Evolutionary conservation across 495 filamentous ascomycete genomes (phyloP).

Genomic region (Penicillium turbatum): DNA sequence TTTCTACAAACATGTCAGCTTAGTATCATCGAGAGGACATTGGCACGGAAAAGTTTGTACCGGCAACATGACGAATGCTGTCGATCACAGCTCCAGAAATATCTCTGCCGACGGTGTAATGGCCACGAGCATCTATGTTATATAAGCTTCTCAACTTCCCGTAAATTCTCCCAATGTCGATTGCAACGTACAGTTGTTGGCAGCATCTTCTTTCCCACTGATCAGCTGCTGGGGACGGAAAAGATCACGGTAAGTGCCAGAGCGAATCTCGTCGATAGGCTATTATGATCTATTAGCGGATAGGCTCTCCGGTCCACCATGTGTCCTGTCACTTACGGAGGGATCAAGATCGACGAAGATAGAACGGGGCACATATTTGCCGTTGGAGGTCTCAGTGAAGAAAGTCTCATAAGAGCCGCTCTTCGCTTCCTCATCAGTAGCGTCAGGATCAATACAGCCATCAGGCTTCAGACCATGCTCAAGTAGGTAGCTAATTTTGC

Average conservation of each 20-base stretch:
- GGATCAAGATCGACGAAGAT: conserved; percentile 89
- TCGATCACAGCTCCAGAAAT: conserved; percentile 79
- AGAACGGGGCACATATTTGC: conserved; percentile 87
- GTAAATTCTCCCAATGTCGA: neutral
- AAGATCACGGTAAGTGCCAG: conserved; percentile 74
- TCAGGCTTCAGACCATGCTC: conserved; percentile 83
- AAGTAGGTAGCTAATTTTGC: conserved; percentile 66
- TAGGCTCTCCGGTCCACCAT: neutral
- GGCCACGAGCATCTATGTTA: conserved; percentile 73
- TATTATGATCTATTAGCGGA: conserved; percentile 15
- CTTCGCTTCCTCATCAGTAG: conserved; percentile 53
- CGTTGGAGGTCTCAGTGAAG: conserved; percentile 79
- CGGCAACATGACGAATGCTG: conserved; percentile 76
- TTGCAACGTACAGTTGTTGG: conserved; percentile 68
- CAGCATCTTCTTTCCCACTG: conserved; percentile 89
- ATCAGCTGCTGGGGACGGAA: conserved; percentile 88
- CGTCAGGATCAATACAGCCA: conserved; percentile 62
- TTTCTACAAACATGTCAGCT: conserved; percentile 52
- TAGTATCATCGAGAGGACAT: neutral
- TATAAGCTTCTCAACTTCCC: conserved; percentile 20
- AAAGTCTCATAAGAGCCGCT: conserved; percentile 82
- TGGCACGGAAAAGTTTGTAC: conserved; percentile 38
- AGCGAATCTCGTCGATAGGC: conserved; percentile 89
- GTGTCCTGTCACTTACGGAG: conserved; percentile 48
- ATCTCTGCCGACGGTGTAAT: conserved; percentile 93